Conservation (phyloP, 2,329 filamentous ascomycete genomes). For the Microascus cirrosus region DNA sequence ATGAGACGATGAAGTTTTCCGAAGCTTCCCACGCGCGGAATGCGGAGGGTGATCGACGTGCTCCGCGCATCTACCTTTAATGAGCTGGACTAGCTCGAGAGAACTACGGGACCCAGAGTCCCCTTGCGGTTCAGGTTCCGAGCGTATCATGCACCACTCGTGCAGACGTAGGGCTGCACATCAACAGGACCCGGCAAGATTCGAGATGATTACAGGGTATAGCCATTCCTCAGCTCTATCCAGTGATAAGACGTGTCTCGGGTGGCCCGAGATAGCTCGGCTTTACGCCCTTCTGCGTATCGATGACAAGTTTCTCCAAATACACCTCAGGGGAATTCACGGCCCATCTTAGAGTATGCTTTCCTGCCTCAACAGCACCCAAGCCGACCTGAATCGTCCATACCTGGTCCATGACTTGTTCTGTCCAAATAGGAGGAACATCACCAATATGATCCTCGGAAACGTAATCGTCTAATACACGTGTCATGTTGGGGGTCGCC, state of each 20-base stretch:
- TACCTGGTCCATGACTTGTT: slow-evolving; percentile 15
- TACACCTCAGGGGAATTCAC: slow-evolving; percentile 19
- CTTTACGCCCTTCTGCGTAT: slow-evolving; percentile 16
- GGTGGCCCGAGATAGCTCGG: slow-evolving; percentile 17
- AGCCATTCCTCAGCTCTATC: too few relatives aligned
- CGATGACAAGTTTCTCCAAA: slow-evolving; percentile 18
- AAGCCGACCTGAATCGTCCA: slow-evolving; percentile 14
- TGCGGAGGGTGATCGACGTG: too few relatives aligned
- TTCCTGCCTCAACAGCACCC: slow-evolving; percentile 10
- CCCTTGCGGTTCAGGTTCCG: too few relatives aligned
- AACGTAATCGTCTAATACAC: slow-evolving; percentile 1
- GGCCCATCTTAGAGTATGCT: slow-evolving; percentile 15
- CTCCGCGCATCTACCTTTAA: too few relatives aligned
- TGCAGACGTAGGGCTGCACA: too few relatives aligned
- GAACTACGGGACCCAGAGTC: too few relatives aligned
- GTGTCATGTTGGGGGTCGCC: slow-evolving; percentile 11
- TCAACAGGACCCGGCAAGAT: too few relatives aligned
- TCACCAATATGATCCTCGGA: slow-evolving; percentile 11
- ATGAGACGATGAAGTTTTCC: too few relatives aligned
- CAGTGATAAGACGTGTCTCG: slow-evolving; percentile 8
- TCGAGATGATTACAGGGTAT: too few relatives aligned
- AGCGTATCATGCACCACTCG: too few relatives aligned
- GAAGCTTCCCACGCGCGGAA: too few relatives aligned
- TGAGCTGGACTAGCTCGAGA: too few relatives aligned
- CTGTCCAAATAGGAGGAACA: slow-evolving; percentile 13